Percentiles rank a stretch among this genome's conserved stretches.
Evolutionary conservation across 495 filamentous ascomycete genomes (phyloP).

Genomic region (Lepidopterella palustris): DNA sequence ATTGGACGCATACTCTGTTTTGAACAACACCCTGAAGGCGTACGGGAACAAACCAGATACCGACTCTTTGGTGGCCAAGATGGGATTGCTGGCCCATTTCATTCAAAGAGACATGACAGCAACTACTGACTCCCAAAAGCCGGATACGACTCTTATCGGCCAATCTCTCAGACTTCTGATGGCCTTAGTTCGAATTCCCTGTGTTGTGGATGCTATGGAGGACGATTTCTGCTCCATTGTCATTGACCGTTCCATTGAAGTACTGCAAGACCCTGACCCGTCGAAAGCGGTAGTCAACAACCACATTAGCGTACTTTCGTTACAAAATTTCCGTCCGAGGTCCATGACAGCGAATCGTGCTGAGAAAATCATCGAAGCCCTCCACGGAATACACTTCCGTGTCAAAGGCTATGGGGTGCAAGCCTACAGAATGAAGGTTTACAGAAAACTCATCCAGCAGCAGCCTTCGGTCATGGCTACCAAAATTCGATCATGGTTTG

Average conservation of each 20-base stretch:
- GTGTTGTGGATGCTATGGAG: slow-evolving; percentile 56
- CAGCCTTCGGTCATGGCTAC: slow-evolving; percentile 57
- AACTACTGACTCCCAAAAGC: slow-evolving; percentile 31
- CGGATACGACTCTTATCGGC: slow-evolving; percentile 59
- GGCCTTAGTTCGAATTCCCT: slow-evolving; percentile 62
- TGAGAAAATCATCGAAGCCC: slow-evolving; percentile 56
- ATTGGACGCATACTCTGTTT: slow-evolving; percentile 78
- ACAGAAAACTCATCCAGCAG: slow-evolving; percentile 66
- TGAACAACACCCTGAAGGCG: slow-evolving; percentile 66
- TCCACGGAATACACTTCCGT: slow-evolving; percentile 65
- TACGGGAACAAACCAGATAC: slow-evolving; percentile 59
- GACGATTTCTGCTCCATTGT: slow-evolving; percentile 74
- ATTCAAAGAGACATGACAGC: slow-evolving; percentile 69
- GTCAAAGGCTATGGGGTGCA: slow-evolving; percentile 72
- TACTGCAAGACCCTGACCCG: slow-evolving; percentile 54
- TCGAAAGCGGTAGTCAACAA: slow-evolving; percentile 73
- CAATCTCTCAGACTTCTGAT: slow-evolving; percentile 69
- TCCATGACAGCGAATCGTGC: slow-evolving; percentile 65
- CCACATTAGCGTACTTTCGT: slow-evolving; percentile 68
- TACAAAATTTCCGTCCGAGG: slow-evolving; percentile 67
- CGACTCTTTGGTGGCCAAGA: slow-evolving; percentile 66
- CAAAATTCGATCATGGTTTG: slow-evolving; percentile 61
- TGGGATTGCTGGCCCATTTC: slow-evolving; percentile 66
- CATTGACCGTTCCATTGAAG: slow-evolving; percentile 67
- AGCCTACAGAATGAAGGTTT: slow-evolving; percentile 65